These are phyloP conservation scores for Linum tenue DNA, from an alignment of 345 rosid genomes.

Conservation along the genomic window DNA sequence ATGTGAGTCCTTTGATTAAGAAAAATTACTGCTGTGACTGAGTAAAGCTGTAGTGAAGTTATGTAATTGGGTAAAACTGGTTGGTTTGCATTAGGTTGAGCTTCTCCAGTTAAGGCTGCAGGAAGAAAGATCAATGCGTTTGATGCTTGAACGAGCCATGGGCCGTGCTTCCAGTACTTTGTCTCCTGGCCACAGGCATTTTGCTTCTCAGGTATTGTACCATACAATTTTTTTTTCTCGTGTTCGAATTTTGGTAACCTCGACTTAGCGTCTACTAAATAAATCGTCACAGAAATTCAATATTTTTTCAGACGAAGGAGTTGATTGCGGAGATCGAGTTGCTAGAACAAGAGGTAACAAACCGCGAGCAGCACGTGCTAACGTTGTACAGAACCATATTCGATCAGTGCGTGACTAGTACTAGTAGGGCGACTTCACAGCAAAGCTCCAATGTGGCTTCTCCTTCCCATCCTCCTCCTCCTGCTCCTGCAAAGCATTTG, in stretches of 20 bases:
- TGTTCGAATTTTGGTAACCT: neutral
- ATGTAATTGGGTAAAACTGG: slow-evolving; percentile 6
- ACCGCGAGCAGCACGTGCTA: slow-evolving; percentile 75
- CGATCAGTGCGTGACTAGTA: slow-evolving; percentile 29
- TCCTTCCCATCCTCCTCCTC: slow-evolving; percentile 66
- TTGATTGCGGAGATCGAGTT: slow-evolving; percentile 71
- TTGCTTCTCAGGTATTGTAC: slow-evolving; percentile 47
- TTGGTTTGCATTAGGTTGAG: slow-evolving; percentile 48
- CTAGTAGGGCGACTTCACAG: slow-evolving; percentile 47
- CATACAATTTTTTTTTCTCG: too few relatives aligned
- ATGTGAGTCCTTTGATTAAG: slow-evolving; percentile 39
- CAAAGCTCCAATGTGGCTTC: slow-evolving; percentile 55
- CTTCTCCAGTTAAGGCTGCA: slow-evolving; percentile 68
- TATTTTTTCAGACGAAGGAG: slow-evolving; percentile 60
- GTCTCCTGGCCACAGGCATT: slow-evolving; percentile 87
- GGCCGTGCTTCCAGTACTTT: slow-evolving; percentile 79
- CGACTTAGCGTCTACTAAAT: too few relatives aligned
- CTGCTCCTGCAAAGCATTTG: slow-evolving; percentile 50
- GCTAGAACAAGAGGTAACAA: slow-evolving; percentile 74
- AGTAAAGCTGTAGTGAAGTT: neutral
- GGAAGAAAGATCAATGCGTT: slow-evolving; percentile 72
- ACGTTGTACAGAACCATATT: slow-evolving; percentile 67
- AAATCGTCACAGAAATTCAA: too few relatives aligned
- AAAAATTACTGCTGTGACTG: slow-evolving; percentile 5
- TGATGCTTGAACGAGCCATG: slow-evolving; percentile 74